Evolutionary conservation across 805 yeast species (phyloP), one percentile per base, ranked within the genome.

Genomic region (Teunomyces atbi): DNA sequence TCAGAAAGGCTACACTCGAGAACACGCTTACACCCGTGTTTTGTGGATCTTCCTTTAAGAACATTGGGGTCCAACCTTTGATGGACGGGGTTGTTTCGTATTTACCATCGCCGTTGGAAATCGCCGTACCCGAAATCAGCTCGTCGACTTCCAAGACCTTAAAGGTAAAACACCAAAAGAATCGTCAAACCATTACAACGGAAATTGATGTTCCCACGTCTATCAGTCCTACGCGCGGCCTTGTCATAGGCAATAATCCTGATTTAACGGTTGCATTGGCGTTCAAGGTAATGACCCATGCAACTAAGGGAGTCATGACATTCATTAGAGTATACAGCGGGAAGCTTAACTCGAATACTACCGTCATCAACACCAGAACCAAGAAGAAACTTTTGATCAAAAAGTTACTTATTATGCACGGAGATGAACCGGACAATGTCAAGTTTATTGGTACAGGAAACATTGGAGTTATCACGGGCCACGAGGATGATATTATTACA

Each of bases 51-150:
- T 86, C 96, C 45, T 94, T 92, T 66, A 79, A 76, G 54, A 92
- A 92, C 62, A 86, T 92, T 39, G 99, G 99, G 20, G 96, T 94
- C 2, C 98, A 94, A 61, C 97, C 98, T 1, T 69, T 94, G 41
- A 66, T 94, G 65, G 97, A 92, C 64, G 91, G 95, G 0, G 77
- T 91, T 10, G 77, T 82, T 1, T 77, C 79, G 45, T 94, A 78
- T 56, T 68, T 94, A 13, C 98, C 99, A 0, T 82, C 90, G 1
- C 98, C 98, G 1, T 52, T 77, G 2, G 90, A 90, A 50, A 72
- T 76, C 0, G 60, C 61, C 1, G 54, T 76, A 2, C 94, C 96
- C 0, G 81, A 80, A 39, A 73, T 84, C 3, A 53, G 69, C 12
- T 54, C 65, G 1, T 42, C 58, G 8, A 52, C 55, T 10, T 16